Evolutionary conservation across 1,139 yeast genomes (phyloP).

Genomic region (Scheffersomyces parashehatae): DNA sequence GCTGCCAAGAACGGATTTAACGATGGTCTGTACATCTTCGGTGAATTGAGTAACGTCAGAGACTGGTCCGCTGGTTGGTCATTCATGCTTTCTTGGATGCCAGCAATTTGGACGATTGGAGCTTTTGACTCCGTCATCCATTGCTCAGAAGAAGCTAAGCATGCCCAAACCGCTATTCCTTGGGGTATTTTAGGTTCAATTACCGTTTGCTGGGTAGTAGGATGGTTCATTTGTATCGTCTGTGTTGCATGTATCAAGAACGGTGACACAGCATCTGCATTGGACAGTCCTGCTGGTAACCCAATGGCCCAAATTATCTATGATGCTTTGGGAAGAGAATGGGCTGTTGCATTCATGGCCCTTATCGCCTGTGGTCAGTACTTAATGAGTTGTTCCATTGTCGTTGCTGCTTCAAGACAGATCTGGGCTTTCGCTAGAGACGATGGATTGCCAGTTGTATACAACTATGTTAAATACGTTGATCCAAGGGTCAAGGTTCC

Average conservation of each 20-base stretch:
- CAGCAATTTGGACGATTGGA: conserved; percentile 35
- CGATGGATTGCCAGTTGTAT: conserved; percentile 45
- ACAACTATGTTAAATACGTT: conserved; percentile 28
- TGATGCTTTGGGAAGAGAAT: conserved; percentile 24
- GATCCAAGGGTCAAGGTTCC: conserved; percentile 28
- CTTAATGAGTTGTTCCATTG: conserved; percentile 25
- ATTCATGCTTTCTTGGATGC: conserved; percentile 26
- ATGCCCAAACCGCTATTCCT: conserved; percentile 29
- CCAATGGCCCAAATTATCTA: conserved; percentile 26
- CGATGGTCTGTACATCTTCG: conserved; percentile 42
- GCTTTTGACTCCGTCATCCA: conserved; percentile 35
- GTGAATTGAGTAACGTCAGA: conserved; percentile 52
- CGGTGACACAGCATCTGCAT: conserved; percentile 16
- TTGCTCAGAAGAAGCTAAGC: conserved; percentile 31
- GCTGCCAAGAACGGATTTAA: conserved; percentile 37
- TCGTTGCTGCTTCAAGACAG: conserved; percentile 27
- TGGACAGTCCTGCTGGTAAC: conserved; percentile 20
- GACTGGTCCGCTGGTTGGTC: conserved; percentile 73
- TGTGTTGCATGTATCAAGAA: conserved; percentile 21
- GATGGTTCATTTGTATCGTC: conserved; percentile 21
- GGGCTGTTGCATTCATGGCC: conserved; percentile 25
- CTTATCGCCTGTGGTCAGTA: conserved; percentile 25
- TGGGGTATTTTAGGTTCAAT: conserved; percentile 32
- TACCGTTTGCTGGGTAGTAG: conserved; percentile 21
- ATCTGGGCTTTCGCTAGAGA: conserved; percentile 44